Base-by-base conservation (phyloP, 2,329 filamentous ascomycete genomes). In the Phyllosticta citriasiana region DNA sequence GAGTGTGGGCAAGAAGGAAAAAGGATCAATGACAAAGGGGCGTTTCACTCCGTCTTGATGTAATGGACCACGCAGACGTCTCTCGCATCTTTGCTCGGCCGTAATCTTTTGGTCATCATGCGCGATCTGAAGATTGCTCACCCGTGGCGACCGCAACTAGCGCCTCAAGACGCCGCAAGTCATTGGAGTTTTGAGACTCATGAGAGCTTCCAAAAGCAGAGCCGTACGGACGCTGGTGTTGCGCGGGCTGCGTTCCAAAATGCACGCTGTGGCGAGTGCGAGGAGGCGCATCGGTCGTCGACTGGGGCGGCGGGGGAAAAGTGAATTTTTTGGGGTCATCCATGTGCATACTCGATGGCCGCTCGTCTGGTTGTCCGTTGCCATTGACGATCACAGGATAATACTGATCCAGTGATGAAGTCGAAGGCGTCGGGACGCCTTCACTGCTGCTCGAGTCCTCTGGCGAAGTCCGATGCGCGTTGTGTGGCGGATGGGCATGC, bases 111-210 rank as follows among this genome's bases (percentile, higher is more conserved):
- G 6, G 19, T 24, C 16, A 55, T 56, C 40, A 61, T 26, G 55
- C 55, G 10, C 54, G 47, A 30, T 61, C 56, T 14, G 59, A 27
- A 4, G 54, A 53, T 47, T 74, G 79, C 68, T 85, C 83, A 63
- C 80, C 81, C 2, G 84, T 86, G 4, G 84, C 84, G 52, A 86
- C 84, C 4, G 84, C 84, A n/a, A 87, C 84, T 8, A 87, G 77
- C 25, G 84, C 82, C 63, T 87, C 82, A 4, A 87, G 72, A 50
- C 83, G 76, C 56, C 78, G 75, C 79, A 85, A 80, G 52, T 82
- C 79, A 51, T 76, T 75, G 4, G 74, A 63, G 57, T 57, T 57
- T 10, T 24, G 60, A 25, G 55, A 40, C 27, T 61, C 51, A 47
- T 61, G 55, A 50, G 53, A 56, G 1, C 40, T 25, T 6, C 30